phyloP scores from a whole-genome alignment of 371 early-diverging fungal species.

The Lichtheimia ornata region DNA sequence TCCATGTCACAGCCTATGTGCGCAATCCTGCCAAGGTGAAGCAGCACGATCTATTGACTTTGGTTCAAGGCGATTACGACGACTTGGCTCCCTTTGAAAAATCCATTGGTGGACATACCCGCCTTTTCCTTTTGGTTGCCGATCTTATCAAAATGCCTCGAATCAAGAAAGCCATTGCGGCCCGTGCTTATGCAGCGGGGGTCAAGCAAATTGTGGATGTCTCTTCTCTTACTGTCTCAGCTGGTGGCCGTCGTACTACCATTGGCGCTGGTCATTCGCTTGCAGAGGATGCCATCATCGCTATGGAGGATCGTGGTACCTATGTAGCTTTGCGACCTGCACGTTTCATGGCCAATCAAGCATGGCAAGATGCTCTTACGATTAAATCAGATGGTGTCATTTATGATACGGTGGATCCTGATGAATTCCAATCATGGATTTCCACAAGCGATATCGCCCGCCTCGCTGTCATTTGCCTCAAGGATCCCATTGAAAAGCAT shows the following conservation, averaged over 20 bases:
- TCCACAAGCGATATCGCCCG: slow-evolving; percentile 18
- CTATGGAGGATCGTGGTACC: slow-evolving; percentile 17
- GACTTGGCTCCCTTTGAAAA: slow-evolving; percentile 20
- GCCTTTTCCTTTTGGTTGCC: slow-evolving; percentile 13
- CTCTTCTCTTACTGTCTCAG: slow-evolving; percentile 20
- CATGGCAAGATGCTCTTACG: background rate
- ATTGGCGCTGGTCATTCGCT: slow-evolving; percentile 24
- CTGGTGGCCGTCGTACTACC: slow-evolving; percentile 19
- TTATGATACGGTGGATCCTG: slow-evolving; percentile 1
- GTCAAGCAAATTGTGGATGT: slow-evolving; percentile 39
- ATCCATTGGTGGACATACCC: slow-evolving; percentile 29
- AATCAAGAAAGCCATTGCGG: background rate
- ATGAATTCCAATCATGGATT: slow-evolving; percentile 13
- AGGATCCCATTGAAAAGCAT: slow-evolving; percentile 21
- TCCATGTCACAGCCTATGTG: slow-evolving; percentile 12
- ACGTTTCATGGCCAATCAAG: slow-evolving; percentile 18
- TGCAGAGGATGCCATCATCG: slow-evolving; percentile 28
- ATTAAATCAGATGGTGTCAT: slow-evolving; percentile 1
- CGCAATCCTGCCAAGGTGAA: slow-evolving; percentile 17
- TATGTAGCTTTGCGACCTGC: slow-evolving; percentile 18
- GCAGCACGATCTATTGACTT: background rate
- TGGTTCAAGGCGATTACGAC: slow-evolving; percentile 33
- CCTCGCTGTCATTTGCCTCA: slow-evolving; percentile 13
- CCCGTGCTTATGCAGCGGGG: slow-evolving; percentile 31
- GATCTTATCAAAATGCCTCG: background rate